These are phyloP conservation scores for Fragaria vesca DNA, from an alignment of 306 rosid species.

Conservation along the genomic window DNA sequence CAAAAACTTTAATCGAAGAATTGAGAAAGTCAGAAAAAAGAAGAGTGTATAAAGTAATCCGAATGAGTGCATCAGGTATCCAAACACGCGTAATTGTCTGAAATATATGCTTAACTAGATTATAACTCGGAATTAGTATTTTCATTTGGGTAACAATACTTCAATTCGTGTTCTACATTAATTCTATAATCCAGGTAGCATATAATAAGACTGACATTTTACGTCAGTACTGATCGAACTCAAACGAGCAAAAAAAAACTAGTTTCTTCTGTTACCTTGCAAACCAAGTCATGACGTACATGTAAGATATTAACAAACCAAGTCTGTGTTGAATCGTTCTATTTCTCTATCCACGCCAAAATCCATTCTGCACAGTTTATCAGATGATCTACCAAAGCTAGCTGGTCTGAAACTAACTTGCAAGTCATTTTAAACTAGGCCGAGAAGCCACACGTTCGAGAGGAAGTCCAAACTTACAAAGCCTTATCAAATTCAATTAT, in stretches of 20 bases:
- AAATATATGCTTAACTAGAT: no score
- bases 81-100: not conserved
- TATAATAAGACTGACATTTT: not conserved
- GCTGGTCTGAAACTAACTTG: not conserved
- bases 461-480: not conserved
- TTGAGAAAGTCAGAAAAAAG: not conserved
- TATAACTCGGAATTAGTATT: not conserved
- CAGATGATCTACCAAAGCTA: not conserved
- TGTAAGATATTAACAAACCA: not conserved
- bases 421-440: not conserved
- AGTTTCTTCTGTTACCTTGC: not conserved
- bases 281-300: not conserved
- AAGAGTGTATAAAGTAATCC: no score
- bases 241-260: not conserved
- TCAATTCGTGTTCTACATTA: not conserved
- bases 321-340: constrained; percentile 2
- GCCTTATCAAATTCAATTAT: not conserved
- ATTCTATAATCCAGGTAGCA: not conserved
- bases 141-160: not conserved
- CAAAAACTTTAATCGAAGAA: no score
- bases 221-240: not conserved
- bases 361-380: not conserved
- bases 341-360: not conserved
- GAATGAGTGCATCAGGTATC: not conserved
- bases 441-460: not conserved